Evolutionary conservation across 169 alveolate species (phyloP).

Genomic region (Plasmodium vivax): DNA sequence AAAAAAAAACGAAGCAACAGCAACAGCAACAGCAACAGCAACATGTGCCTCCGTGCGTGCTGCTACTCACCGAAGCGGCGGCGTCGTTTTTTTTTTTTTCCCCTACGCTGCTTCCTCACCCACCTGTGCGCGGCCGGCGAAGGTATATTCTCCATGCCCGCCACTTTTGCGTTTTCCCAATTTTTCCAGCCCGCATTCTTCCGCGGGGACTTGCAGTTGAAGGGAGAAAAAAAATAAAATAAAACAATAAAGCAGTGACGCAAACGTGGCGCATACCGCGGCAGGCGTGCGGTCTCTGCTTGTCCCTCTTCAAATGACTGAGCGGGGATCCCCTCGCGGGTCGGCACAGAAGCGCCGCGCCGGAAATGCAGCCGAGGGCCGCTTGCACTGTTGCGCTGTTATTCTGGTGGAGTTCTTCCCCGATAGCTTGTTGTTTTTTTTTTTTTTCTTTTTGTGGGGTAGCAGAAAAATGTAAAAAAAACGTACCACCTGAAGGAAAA

Average conservation of each 20-base stretch:
- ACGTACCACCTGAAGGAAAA: not conserved
- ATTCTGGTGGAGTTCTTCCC: not conserved
- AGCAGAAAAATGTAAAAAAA: not conserved
- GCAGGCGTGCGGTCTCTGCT: not conserved
- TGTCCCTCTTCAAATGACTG: not conserved
- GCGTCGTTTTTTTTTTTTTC: not conserved
- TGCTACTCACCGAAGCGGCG: not conserved
- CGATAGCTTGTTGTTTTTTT: not conserved
- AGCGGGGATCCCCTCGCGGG: not conserved
- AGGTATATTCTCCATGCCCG: not conserved
- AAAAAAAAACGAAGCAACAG: no score
- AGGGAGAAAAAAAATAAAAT: not conserved
- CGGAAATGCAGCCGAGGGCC: not conserved
- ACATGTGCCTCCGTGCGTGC: not conserved
- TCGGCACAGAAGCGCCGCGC: not conserved
- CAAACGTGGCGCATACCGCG: not conserved
- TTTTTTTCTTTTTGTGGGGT: not conserved
- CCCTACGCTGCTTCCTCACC: not conserved
- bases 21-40: not conserved
- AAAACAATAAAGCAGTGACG: not conserved
- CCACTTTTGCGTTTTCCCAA: not conserved
- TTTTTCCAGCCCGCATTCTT: not conserved
- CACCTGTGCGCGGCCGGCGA: not conserved
- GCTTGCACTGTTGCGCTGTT: not conserved
- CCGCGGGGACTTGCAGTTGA: not conserved